Percentiles rank a stretch among this genome's conserved stretches.
phyloP scores from a whole-genome alignment of 2,329 filamentous ascomycete species.

The Trichoderma sp. region DNA sequence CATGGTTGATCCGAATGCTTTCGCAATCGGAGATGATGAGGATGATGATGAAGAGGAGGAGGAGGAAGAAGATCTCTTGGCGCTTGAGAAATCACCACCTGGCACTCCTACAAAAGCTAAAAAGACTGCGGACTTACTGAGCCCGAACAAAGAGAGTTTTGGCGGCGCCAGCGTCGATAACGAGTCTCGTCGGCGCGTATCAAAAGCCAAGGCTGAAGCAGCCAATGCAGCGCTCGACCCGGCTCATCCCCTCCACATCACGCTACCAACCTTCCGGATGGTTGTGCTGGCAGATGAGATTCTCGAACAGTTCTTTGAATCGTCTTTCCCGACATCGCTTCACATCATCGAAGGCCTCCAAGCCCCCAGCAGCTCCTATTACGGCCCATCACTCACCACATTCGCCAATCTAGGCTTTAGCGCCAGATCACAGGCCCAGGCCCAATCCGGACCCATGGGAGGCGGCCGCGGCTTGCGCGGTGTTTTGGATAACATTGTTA shows the following conservation, averaged over 20 bases:
- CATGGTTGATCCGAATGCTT: conserved; percentile 52
- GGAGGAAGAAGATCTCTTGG: conserved; percentile 62
- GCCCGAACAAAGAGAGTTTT: conserved; percentile 13
- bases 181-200: conserved; percentile 43
- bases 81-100: conserved; percentile 53
- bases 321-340: conserved; percentile 91
- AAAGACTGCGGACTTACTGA: conserved; percentile 47
- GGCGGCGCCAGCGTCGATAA: conserved; percentile 30
- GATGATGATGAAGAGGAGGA: conserved; percentile 65
- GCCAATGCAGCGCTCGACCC: conserved; percentile 92
- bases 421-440: conserved; percentile 42
- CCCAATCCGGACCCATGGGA: conserved; percentile 43
- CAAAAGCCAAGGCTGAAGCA: conserved; percentile 69
- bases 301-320: conserved; percentile 96
- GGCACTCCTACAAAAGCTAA: conserved; percentile 46
- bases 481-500: conserved; percentile 96
- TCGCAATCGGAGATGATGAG: conserved; percentile 75
- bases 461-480: conserved; percentile 79
- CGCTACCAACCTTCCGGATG: conserved; percentile 97
- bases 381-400: conserved; percentile 72
- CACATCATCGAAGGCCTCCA: conserved; percentile 71
- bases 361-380: conserved; percentile 34
- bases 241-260: conserved; percentile 90
- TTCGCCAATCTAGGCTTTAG: conserved; percentile 72
- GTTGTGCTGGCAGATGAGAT: conserved; percentile 94